Evolutionary conservation across 805 yeast genomes (phyloP), one percentile per base, ranked within the genome.

Genomic region (Hanseniaspora pseudoguilliermondii): DNA sequence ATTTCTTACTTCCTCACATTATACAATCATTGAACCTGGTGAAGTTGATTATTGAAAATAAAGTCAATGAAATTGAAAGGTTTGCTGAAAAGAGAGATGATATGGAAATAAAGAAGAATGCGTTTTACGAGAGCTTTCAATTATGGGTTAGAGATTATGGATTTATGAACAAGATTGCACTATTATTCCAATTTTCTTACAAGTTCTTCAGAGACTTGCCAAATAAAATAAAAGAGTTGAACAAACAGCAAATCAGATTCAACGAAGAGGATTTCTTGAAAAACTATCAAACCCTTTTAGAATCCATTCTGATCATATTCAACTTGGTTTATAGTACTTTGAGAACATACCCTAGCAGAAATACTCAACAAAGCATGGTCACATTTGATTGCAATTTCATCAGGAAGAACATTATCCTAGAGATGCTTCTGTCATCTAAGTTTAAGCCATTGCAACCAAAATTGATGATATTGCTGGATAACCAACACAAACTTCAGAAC

Each of bases 21-120:
- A 20, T 44, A 15, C 55, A 51, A 44, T 47, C 55, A 2, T 44
- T 51, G 20, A 51, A 51, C 38, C 42, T 40, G 44, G 38, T 51
- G 0, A 44, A 51, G n/a, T 21, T 51, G 10, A 25, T 51, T 6
- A 25, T 51, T 16, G 35, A 25, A 18, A 51, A 51, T 21, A 51
- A 36, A 18, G 29, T 34, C 16, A 18, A 27, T 18, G 44, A 43
- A 27, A 25, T 43, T 18, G 40, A 35, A 10, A 51, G 43, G 13
- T 13, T 25, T 27, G 18, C 9, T 10, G 39, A 21, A 25, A 36
- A 51, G 21, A 27, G 36, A 15, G 32, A 27, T 5, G 23, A 35
- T 5, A 4, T 32, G 16, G 34, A 40, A 18, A 32, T 9, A 4
- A 34, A 34, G 21, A 32, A 23, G 1, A 46, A 32, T 2, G 21